Conservation (phyloP, 805 yeast species). For the Yarrowia keelungensis region DNA sequence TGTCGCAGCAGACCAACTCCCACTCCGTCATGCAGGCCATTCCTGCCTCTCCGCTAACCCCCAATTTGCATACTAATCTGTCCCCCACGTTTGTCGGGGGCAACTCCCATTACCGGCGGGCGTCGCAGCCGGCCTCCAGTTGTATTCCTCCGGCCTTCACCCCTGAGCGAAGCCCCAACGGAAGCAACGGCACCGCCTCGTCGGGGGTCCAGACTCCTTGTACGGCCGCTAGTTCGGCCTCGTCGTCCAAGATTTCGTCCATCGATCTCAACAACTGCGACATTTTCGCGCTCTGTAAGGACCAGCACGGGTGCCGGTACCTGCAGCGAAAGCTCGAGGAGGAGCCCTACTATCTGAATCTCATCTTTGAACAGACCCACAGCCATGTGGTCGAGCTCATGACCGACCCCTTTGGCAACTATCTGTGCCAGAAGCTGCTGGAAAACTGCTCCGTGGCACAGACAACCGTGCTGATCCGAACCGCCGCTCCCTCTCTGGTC, state of each 20-base stretch:
- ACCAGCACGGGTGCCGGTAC: conserved; percentile 96
- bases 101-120: conserved; percentile 13
- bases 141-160: conserved; percentile 28
- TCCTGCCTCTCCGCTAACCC: conserved; percentile 39
- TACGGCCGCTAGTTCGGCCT: conserved; percentile 40
- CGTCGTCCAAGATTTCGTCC: conserved; percentile 52
- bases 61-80: conserved; percentile 37
- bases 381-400: conserved; percentile 82
- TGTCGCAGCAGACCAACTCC: neutral
- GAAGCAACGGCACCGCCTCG: conserved; percentile 5
- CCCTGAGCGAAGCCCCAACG: conserved; percentile 29
- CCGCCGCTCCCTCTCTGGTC: conserved; percentile 75
- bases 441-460: conserved; percentile 77
- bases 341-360: conserved; percentile 48
- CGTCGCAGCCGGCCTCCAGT: conserved; percentile 26
- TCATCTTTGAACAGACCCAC: conserved; percentile 82
- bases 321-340: conserved; percentile 84
- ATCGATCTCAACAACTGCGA: conserved; percentile 60
- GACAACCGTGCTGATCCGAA: conserved; percentile 69
- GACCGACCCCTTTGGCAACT: conserved; percentile 94
- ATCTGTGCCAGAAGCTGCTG: conserved; percentile 85
- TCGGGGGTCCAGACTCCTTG: conserved; percentile 39
- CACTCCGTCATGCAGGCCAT: conserved; percentile 38
- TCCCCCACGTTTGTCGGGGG: conserved; percentile 5
- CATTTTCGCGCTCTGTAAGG: conserved; percentile 83